A percentile compares a stretch with the other conserved stretches of the same genome.
phyloP scores from a whole-genome alignment of 2,329 filamentous ascomycete species.

The Aureobasidium zeae region DNA sequence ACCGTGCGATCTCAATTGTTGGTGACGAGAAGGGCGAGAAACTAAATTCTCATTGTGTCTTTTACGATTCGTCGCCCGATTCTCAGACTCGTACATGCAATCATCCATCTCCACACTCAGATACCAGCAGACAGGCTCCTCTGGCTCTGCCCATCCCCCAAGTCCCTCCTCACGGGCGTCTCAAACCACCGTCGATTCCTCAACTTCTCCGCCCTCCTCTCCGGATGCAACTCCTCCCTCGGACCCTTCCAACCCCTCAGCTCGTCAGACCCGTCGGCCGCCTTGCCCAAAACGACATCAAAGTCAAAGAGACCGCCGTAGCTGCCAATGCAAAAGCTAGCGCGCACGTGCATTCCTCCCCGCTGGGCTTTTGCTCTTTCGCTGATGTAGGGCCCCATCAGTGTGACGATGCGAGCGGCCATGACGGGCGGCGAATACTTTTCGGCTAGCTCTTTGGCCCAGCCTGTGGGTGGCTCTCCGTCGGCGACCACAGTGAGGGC shows the following conservation, averaged over 20 bases:
- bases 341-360: constrained; percentile 36
- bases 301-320: constrained; percentile 38
- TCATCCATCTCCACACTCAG: too few relatives aligned
- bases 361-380: constrained; percentile 31
- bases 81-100: too few relatives aligned
- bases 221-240: constrained; percentile 35
- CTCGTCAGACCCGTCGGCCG: constrained; percentile 26
- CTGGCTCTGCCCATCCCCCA: constrained; percentile 3
- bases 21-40: too few relatives aligned
- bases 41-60: too few relatives aligned
- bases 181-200: constrained; percentile 36
- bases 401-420: constrained; percentile 32
- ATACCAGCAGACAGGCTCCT: constrained; percentile 2
- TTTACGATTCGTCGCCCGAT: too few relatives aligned
- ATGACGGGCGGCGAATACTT: constrained; percentile 34
- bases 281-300: constrained; percentile 34
- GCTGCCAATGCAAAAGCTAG: constrained; percentile 37
- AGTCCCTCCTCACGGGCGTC: neutral
- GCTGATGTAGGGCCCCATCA: constrained; percentile 35
- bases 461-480: constrained; percentile 30
- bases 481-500: constrained; percentile 30
- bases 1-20: too few relatives aligned
- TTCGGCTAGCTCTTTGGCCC: constrained; percentile 34
- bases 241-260: constrained; percentile 35
- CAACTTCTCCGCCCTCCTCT: constrained; percentile 35